Percentiles rank a stretch among this genome's conserved stretches.
phyloP scores from a whole-genome alignment of 2,329 filamentous ascomycete genomes.

The Periglandula ipomoeae region DNA sequence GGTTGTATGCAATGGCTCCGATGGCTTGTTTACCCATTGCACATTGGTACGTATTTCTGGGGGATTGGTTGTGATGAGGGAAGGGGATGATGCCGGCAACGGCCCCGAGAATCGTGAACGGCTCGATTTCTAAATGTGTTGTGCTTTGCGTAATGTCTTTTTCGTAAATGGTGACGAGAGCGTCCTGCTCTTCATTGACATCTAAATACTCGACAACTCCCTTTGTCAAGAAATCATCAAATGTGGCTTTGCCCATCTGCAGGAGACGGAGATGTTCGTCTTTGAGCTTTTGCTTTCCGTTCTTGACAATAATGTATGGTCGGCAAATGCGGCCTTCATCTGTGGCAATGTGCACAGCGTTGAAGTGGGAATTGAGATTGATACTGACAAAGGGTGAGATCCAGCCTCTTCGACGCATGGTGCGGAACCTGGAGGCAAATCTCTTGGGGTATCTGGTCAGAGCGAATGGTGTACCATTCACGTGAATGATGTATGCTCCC shows the following conservation, averaged over 20 bases:
- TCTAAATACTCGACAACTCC: slow-evolving; percentile 95
- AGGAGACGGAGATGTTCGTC: slow-evolving; percentile 70
- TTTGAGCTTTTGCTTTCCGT: slow-evolving; percentile 72
- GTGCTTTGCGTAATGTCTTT: slow-evolving; percentile 72
- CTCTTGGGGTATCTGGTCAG: slow-evolving; percentile 77
- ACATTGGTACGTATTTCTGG: slow-evolving; percentile 97
- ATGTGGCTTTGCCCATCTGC: slow-evolving; percentile 74
- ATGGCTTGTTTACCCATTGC: slow-evolving; percentile 99
- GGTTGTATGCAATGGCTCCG: slow-evolving; percentile 94
- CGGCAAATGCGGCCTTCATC: slow-evolving; percentile 96
- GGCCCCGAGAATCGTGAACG: slow-evolving; percentile 91
- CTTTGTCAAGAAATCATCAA: slow-evolving; percentile 86
- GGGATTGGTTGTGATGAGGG: slow-evolving; percentile 97
- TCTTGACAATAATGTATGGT: slow-evolving; percentile 90
- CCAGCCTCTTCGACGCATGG: slow-evolving; percentile 77
- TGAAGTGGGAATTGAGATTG: slow-evolving; percentile 88
- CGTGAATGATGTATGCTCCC: slow-evolving; percentile 81
- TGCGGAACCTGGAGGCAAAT: slow-evolving; percentile 78
- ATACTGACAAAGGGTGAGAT: slow-evolving; percentile 96
- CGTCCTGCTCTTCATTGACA: slow-evolving; percentile 97
- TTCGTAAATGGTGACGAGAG: slow-evolving; percentile 85
- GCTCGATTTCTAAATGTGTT: slow-evolving; percentile 95
- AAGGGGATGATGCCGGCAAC: slow-evolving; percentile 96
- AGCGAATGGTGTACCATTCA: slow-evolving; percentile 92
- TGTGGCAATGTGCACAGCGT: slow-evolving; percentile 87